Conservation (phyloP, 805 yeast genomes). For the Komagataella pseudopastoris region DNA sequence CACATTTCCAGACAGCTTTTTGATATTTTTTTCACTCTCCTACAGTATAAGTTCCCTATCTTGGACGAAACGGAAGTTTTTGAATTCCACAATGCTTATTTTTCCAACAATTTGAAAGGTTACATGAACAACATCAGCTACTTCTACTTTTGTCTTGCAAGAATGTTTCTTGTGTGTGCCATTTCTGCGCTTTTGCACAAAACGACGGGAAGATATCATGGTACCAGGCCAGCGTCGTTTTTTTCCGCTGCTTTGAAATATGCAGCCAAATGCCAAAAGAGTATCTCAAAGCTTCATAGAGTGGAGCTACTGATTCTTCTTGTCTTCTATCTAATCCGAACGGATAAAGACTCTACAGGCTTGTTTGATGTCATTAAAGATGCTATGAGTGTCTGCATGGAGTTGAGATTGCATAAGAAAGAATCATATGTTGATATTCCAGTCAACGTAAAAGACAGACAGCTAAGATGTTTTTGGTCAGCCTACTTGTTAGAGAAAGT, state of each 20-base stretch:
- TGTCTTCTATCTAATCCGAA: slow-evolving; percentile 41
- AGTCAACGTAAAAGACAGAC: slow-evolving; percentile 18
- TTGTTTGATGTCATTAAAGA: slow-evolving; percentile 40
- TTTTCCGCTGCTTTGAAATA: slow-evolving; percentile 49
- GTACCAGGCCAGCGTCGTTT: slow-evolving; percentile 40
- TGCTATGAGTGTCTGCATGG: slow-evolving; percentile 32
- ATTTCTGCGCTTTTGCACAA: slow-evolving; percentile 37
- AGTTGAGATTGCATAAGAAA: slow-evolving; percentile 21
- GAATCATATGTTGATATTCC: slow-evolving; percentile 18
- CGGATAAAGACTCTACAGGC: slow-evolving; percentile 45
- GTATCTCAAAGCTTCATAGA: slow-evolving; percentile 27
- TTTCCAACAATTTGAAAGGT: slow-evolving; percentile 17
- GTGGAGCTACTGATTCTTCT: slow-evolving; percentile 39
- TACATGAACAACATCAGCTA: slow-evolving; percentile 24
- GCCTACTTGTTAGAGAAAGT: slow-evolving; percentile 48
- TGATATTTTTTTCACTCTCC: slow-evolving; percentile 39
- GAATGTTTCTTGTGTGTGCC: slow-evolving; percentile 42
- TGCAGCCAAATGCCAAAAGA: slow-evolving; percentile 27
- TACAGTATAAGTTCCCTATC: slow-evolving; percentile 45
- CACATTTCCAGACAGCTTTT: slow-evolving; percentile 33
- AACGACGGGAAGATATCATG: slow-evolving; percentile 42
- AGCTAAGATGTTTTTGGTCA: slow-evolving; percentile 51
- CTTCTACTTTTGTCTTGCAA: slow-evolving; percentile 38
- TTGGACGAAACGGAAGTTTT: slow-evolving; percentile 38
- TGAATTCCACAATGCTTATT: slow-evolving; percentile 35